Evolutionary conservation across 177 flowering plant genomes (phyloP), one percentile per base, ranked within the genome.

Genomic region (Vitis hybrid): DNA sequence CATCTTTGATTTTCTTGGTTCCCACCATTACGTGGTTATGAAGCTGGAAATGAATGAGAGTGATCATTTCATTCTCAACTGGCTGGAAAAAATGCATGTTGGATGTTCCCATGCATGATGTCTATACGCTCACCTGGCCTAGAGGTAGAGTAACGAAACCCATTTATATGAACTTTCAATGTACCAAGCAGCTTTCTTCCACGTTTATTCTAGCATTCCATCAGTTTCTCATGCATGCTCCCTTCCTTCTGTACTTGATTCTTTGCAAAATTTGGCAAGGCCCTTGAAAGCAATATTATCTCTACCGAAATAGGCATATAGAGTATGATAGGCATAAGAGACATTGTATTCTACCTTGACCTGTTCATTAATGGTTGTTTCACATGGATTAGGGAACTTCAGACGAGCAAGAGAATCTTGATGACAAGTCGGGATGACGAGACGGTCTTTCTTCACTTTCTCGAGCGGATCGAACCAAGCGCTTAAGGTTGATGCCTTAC

Each of bases 261-360:
- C 97, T 87, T 93, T 90, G 79, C 93, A 95, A 66, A 91, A 95
- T 75, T 89, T 91, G 59, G 98, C 97, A 64, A 91, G 79, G 49
- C 98, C 98, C 76, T 76, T 90, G 57, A 92, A 93, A 6, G 98
- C 97, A 32, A 94, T 88, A 55, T 94, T 92, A 80, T 92, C 97
- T 68, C 97, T 72, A 65, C 92, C 97, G 48, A 94, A 92, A 83
- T 90, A 94, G 13, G 98, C 97, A 71, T 56, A 94, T 88, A 94
- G 58, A 58, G 98, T 86, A 70, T 93, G 99, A 75, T 94, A 94
- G 75, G 85, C 97, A 70, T 94, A 94, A 0, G 99, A 94, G 3
- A 91, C 91, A 63, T 83, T 90, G 84, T 94, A 94, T 68, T 93
- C 99, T 79, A 94, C 98, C 99, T 95, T 95, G 81, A 95, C 93